Evolutionary conservation across 306 rosid genomes (phyloP).

Genomic region (Casuarina cunninghamiana): DNA sequence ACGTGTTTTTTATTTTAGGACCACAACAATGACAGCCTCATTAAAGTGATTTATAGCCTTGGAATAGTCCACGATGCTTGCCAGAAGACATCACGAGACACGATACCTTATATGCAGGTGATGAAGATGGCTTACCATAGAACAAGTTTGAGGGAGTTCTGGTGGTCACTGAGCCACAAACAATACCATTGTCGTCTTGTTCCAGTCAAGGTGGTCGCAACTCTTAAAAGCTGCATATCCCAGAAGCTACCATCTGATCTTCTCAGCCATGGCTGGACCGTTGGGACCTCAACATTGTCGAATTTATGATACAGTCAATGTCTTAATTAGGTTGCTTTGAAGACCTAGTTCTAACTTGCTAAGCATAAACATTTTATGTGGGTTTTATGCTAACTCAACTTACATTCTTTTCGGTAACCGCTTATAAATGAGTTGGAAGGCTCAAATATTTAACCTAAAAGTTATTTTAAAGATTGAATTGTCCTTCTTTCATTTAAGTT

Average conservation of each 20-base stretch:
- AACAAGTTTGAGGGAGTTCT: conserved; percentile 73
- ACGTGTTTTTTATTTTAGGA: background rate
- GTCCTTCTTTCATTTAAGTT: no score
- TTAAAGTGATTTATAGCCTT: conserved; percentile 7
- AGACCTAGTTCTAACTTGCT: no score
- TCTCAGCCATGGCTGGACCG: background rate
- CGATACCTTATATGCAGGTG: conserved; percentile 48
- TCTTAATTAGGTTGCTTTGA: no score
- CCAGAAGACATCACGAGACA: conserved; percentile 51
- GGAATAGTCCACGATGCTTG: conserved; percentile 13
- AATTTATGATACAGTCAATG: background rate
- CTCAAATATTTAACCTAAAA: no score
- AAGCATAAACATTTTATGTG: no score
- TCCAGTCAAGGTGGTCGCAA: conserved; percentile 36
- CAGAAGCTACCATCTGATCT: conserved; percentile 13
- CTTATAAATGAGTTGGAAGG: no score
- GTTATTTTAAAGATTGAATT: no score
- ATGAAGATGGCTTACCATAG: conserved; percentile 75
- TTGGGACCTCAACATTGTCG: background rate
- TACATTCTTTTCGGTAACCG: no score
- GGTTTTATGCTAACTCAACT: no score
- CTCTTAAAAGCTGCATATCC: conserved; percentile 30
- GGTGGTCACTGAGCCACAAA: conserved; percentile 57
- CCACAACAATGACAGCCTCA: conserved; percentile 18
- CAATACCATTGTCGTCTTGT: conserved; percentile 44